Conservation (phyloP, 805 yeast genomes). For the Sugiyamaella mastotermitis region DNA sequence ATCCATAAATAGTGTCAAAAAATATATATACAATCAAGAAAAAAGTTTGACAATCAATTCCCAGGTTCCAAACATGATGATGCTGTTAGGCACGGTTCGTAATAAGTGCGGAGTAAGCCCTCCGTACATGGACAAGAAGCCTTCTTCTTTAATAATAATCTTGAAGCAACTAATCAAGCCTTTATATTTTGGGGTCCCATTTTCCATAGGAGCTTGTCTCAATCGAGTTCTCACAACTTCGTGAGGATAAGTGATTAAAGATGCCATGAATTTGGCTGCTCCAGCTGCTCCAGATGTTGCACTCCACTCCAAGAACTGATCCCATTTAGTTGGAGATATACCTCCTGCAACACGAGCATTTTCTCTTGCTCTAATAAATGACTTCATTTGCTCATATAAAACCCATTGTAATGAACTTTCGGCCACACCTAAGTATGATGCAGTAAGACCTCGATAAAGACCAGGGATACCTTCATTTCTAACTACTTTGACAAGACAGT, state of each 20-base stretch:
- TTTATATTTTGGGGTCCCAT: conserved; percentile 79
- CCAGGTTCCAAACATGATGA: conserved; percentile 99
- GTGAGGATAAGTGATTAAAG: conserved; percentile 91
- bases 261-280: conserved; percentile 88
- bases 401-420: conserved; percentile 97
- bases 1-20: background rate
- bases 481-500: conserved; percentile 67
- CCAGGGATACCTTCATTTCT: conserved; percentile 74
- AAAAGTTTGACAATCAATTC: conserved; percentile 49
- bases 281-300: conserved; percentile 98
- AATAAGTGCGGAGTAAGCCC: conserved; percentile 95
- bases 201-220: conserved; percentile 84
- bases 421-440: conserved; percentile 87
- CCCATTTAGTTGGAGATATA: conserved; percentile 39
- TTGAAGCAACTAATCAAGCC: conserved; percentile 85
- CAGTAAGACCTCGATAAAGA: conserved; percentile 85
- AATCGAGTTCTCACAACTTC: conserved; percentile 94
- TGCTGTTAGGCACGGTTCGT: conserved; percentile 96
- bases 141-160: conserved; percentile 85
- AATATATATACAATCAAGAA: conserved; percentile 4
- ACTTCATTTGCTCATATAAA: conserved; percentile 89
- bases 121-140: conserved; percentile 88
- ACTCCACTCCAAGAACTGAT: conserved; percentile 78
- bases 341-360: conserved; percentile 35
- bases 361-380: conserved; percentile 50